These are phyloP conservation scores for Geoglossum glabrum DNA, from an alignment of 495 filamentous ascomycete genomes.

Conservation along the genomic window DNA sequence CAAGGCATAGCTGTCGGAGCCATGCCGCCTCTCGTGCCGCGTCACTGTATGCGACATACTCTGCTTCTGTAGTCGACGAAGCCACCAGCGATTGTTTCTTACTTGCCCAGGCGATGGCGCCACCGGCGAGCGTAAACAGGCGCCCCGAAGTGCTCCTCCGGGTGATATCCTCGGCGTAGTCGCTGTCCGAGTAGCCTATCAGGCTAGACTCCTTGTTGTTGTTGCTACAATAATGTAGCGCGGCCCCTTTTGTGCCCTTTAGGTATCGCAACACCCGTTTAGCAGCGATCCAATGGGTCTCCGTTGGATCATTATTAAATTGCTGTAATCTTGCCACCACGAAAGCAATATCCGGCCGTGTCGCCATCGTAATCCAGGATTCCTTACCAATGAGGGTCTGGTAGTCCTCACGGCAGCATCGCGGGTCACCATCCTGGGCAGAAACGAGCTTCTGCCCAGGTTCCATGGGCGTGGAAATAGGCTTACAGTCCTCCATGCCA, in stretches of 20 bases:
- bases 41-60: background rate
- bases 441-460: background rate
- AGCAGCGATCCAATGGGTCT: background rate
- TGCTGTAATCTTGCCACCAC: background rate
- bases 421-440: background rate
- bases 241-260: background rate
- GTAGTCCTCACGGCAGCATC: background rate
- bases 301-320: background rate
- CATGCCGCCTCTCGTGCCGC: background rate
- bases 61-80: conserved; percentile 1
- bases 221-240: background rate
- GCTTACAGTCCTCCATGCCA: background rate
- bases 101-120: conserved; percentile 1
- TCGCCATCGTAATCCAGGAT: background rate
- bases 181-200: conserved; percentile 1
- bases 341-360: background rate
- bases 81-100: background rate
- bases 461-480: background rate
- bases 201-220: background rate
- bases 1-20: background rate
- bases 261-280: conserved; percentile 11
- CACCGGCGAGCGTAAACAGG: background rate
- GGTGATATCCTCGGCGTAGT: conserved; percentile 4
- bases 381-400: background rate
- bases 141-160: background rate